A percentile compares a stretch with the other conserved stretches of the same genome.
phyloP scores from a whole-genome alignment of 805 yeast genomes.

The Myxozyma geophila region DNA sequence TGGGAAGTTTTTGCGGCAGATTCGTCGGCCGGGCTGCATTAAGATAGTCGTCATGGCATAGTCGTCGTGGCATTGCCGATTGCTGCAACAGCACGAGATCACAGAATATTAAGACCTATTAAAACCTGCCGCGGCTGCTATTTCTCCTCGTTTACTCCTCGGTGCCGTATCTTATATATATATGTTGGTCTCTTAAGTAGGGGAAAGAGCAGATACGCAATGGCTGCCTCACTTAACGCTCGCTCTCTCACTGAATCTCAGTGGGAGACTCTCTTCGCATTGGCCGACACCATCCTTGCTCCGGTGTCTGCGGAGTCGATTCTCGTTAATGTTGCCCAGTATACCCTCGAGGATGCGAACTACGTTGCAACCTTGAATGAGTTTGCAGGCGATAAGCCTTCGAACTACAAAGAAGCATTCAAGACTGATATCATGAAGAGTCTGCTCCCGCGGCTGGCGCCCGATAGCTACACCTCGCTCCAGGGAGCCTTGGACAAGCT shows the following conservation, averaged over 20 bases:
- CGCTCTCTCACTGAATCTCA: constrained; percentile 12
- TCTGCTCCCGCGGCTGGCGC: background rate
- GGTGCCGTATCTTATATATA: too few relatives aligned
- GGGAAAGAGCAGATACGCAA: background rate
- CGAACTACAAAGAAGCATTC: constrained; percentile 4
- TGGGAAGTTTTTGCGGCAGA: too few relatives aligned
- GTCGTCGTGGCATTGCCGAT: too few relatives aligned
- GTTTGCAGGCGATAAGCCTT: constrained; percentile 12
- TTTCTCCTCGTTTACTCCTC: too few relatives aligned
- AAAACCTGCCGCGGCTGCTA: too few relatives aligned
- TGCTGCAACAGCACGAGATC: too few relatives aligned
- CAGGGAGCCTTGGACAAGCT: constrained; percentile 2
- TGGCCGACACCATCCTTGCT: constrained; percentile 27
- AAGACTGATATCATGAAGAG: background rate
- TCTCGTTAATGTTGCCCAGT: background rate
- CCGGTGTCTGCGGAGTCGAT: constrained; percentile 7
- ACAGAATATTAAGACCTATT: too few relatives aligned
- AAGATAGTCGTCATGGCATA: too few relatives aligned
- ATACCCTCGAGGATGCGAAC: background rate
- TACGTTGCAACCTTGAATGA: background rate
- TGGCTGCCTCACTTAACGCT: background rate
- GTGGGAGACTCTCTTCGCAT: constrained; percentile 26
- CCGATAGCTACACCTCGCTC: constrained; percentile 2
- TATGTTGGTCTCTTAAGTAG: background rate
- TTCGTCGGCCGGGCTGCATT: too few relatives aligned